Percentiles rank a stretch among this genome's conserved stretches.
phyloP scores from a whole-genome alignment of 1,284 basidiomycete genomes.

The Coniferiporia sulphurascens region DNA sequence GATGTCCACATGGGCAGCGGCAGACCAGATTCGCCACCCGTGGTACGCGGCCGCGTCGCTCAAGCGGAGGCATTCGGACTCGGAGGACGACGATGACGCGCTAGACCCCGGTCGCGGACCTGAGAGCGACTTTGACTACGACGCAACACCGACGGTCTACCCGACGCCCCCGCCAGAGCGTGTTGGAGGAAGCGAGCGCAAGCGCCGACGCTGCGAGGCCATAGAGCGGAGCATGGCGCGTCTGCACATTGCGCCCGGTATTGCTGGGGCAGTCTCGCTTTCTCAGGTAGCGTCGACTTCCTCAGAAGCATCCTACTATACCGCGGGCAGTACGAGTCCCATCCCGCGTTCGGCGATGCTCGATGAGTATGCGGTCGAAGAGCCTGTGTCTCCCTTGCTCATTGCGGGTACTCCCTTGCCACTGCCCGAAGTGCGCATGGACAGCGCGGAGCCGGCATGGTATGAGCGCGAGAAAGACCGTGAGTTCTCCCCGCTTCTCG shows the following conservation, averaged over 20 bases:
- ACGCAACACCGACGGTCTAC: not conserved
- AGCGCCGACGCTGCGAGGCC: conserved; percentile 12
- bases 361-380: conserved; percentile 14
- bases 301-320: conserved; percentile 13
- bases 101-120: not conserved
- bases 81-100: conserved; percentile 10
- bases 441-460: conserved; percentile 16
- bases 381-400: conserved; percentile 8
- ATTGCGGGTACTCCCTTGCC: not conserved
- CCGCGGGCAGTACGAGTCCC: conserved; percentile 9
- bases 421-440: conserved; percentile 17
- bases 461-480: conserved; percentile 19
- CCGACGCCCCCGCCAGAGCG: conserved; percentile 7
- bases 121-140: conserved; percentile 9
- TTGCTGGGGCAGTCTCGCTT: not conserved
- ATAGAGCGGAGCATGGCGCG: conserved; percentile 17
- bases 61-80: conserved; percentile 18
- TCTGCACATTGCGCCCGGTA: conserved; percentile 10
- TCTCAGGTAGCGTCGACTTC: not conserved
- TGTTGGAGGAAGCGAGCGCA: not conserved
- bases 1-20: conserved; percentile 12
- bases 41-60: conserved; percentile 15
- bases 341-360: not conserved
- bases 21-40: conserved; percentile 16
- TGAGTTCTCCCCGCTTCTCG: not conserved